Evolutionary conservation across 345 rosid species (phyloP), one percentile per base, ranked within the genome.

Genomic region (Heritiera fomes): DNA sequence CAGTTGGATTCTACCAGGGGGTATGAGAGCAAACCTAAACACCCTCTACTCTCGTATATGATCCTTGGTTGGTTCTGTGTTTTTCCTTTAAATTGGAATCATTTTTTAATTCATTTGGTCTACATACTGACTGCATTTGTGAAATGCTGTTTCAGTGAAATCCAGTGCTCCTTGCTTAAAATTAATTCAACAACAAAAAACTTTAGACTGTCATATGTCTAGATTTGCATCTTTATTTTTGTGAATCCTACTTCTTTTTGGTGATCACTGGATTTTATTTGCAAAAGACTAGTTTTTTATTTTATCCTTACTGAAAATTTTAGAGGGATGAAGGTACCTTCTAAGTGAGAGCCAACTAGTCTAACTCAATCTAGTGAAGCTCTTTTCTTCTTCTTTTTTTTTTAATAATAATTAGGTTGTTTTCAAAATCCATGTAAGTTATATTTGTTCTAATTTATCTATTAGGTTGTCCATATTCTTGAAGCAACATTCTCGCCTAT

Each of bases 1-100:
- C 98, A 34, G 90, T 91, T 86, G 98, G 98, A 78, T 95, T 95
- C 86, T 95, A 93, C 87, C 98, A 95, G 75, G 98, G 98, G 92
- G 98, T 93, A 90, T 6, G 92, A 53, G 18, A 80, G 78, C 84
- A 66, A 76, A 72, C 77, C 32, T 75, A 14, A 74, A 56, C 14
- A 3, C 52, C 47, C 45, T 30, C 67, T 53, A n/a, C 9, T 66
- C 32, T 8, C 77, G 18, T 75, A 52, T 60, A 74, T 53, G 55
- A 77, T 53, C 11, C 53, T 17, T 38, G 47, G 12, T 41, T 60
- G 55, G 65, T 53, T 69, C 52, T 55, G 41, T 79, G 53, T n/a
- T 81, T 60, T 75, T 74, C 38, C 60, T 71, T 75, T 80, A 71
- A 7, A 47, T 50, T 60, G 73, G 46, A 28, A 68, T 60, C 30